Evolutionary conservation across 805 yeast species (phyloP), one percentile per base, ranked within the genome.

Genomic region (Metschnikowia amazonensis): DNA sequence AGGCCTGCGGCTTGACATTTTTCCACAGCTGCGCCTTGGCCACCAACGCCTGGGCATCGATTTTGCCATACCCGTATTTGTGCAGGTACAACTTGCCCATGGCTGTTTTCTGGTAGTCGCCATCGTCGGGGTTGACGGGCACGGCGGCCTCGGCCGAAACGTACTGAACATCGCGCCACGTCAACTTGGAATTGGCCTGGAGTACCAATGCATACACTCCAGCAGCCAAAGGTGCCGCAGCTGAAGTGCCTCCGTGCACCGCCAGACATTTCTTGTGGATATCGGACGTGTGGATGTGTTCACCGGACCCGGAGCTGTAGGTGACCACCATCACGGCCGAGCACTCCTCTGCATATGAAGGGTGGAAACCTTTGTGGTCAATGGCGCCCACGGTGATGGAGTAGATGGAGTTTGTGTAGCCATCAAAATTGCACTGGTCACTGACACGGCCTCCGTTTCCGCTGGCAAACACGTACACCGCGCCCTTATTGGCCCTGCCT

Each of bases 151-250:
- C 65, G 13, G 92, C 81, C 2, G 87, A 78, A 17, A 94, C 72
- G 58, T 90, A 88, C 67, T 94, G 99, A 45, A 90, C 75, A 62
- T 94, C 99, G 62, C 99, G 78, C 99, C 99, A 94, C 0, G 97
- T 86, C 45, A 94, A 75, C 4, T 83, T 76, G 1, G 97, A 96
- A 53, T 95, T 86, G 3, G 84, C 89, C 55, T 84, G 82, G 42
- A 94, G 70, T 2, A 87, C 87, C 43, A 94, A 70, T 0, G 97
- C 79, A 62, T 86, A 89, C 1, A 94, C 76, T n/a, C 98, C 99
- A 0, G 98, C 97, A 0, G 97, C 98, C 46, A 94, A 74, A 0
- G 99, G 99, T 0, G 99, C 99, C 13, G 99, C 97, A 0, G 99
- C 99, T 18, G 98, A 92, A 0, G 99, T 94, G 17, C 99, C 99